These are phyloP conservation scores for Odontarrhena argentea DNA, from an alignment of 345 rosid species.

Conservation along the genomic window DNA sequence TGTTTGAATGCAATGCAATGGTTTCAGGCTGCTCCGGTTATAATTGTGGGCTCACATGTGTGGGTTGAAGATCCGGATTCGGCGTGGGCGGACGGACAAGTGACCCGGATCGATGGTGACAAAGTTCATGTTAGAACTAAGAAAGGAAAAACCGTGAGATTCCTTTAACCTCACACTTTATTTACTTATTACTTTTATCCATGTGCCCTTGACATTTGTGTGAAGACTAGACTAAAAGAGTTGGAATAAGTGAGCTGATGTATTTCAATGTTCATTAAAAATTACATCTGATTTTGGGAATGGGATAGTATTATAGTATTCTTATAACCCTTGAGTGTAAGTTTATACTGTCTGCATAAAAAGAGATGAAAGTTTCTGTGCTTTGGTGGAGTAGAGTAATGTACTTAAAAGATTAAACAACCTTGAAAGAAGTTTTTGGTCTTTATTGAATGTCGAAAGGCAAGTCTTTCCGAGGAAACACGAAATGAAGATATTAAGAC, in stretches of 20 bases:
- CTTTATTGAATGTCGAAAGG: conserved; percentile 8
- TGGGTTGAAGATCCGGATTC: conserved; percentile 78
- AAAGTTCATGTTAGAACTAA: conserved; percentile 54
- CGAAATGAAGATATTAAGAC: background rate
- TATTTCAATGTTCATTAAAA: background rate
- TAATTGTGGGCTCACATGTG: conserved; percentile 79
- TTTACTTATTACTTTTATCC: conserved; percentile 13
- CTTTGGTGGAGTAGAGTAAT: conserved; percentile 14
- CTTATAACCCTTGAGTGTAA: background rate
- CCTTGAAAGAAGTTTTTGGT: conserved; percentile 12
- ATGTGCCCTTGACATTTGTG: background rate
- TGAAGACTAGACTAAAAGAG: conserved; percentile 6
- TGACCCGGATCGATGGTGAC: conserved; percentile 51
- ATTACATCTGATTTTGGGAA: conserved; percentile 8
- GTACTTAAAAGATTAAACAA: background rate
- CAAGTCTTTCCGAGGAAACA: background rate
- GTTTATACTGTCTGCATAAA: conserved; percentile 6
- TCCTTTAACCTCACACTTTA: background rate
- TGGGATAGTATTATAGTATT: background rate
- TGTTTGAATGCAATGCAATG: conserved; percentile 19
- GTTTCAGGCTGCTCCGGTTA: conserved; percentile 67
- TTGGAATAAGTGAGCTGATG: conserved; percentile 25
- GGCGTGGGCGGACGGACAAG: conserved; percentile 82
- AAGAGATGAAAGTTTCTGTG: conserved; percentile 11
- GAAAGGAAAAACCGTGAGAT: conserved; percentile 63